Conservation (phyloP, 805 yeast species). For the Metschnikowia dekortorum region DNA sequence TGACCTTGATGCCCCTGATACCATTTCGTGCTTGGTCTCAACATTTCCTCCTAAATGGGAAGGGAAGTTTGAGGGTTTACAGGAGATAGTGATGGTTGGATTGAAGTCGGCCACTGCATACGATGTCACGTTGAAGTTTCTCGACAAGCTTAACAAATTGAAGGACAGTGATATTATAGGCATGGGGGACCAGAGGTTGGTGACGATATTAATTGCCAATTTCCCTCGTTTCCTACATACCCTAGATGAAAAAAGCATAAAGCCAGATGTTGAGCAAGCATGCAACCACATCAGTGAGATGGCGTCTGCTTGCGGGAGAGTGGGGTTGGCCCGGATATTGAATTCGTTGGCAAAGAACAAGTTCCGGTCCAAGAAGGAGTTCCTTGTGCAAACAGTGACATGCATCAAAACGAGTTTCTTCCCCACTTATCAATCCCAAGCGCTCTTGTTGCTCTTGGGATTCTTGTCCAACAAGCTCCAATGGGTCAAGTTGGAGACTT, state of each 20-base stretch:
- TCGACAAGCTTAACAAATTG: slow-evolving; percentile 65
- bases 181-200: slow-evolving; percentile 59
- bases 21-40: slow-evolving; percentile 74
- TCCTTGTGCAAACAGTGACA: slow-evolving; percentile 72
- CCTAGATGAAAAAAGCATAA: slow-evolving; percentile 48
- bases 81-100: slow-evolving; percentile 74
- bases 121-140: slow-evolving; percentile 67
- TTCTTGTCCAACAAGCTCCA: slow-evolving; percentile 67
- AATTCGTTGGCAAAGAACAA: slow-evolving; percentile 71
- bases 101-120: slow-evolving; percentile 75
- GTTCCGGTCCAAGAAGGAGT: slow-evolving; percentile 88
- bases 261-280: slow-evolving; percentile 46
- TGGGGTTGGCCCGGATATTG: slow-evolving; percentile 64
- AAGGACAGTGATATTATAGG: slow-evolving; percentile 76
- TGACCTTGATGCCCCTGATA: slow-evolving; percentile 79
- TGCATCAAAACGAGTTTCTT: slow-evolving; percentile 67
- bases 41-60: slow-evolving; percentile 97
- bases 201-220: slow-evolving; percentile 71
- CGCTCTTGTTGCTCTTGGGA: slow-evolving; percentile 72
- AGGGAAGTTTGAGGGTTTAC: slow-evolving; percentile 86
- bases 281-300: slow-evolving; percentile 46
- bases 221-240: slow-evolving; percentile 84
- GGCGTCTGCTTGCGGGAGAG: slow-evolving; percentile 54
- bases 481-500: slow-evolving; percentile 79
- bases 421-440: slow-evolving; percentile 68